phyloP scores from a whole-genome alignment of 106 monocot species.

The Agapanthus africanus region DNA sequence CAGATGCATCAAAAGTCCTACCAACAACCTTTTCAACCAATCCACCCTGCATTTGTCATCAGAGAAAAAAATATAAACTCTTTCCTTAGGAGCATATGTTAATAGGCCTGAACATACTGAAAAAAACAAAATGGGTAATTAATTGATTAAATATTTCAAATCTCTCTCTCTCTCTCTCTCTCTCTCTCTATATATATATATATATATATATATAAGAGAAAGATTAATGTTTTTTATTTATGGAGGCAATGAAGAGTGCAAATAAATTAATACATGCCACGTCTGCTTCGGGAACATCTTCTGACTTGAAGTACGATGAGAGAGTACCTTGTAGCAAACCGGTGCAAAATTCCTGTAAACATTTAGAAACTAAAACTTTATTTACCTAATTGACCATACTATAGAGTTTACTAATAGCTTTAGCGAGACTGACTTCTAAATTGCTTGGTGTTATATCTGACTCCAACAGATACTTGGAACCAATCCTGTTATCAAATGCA shows the following conservation, averaged over 20 bases:
- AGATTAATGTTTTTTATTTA: background rate
- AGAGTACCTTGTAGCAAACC: slow-evolving; percentile 50
- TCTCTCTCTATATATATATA: too few species aligned
- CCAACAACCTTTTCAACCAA: slow-evolving; percentile 80
- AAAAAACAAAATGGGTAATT: background rate
- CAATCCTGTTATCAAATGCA: slow-evolving; percentile 84
- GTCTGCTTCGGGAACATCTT: slow-evolving; percentile 47
- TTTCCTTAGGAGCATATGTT: background rate
- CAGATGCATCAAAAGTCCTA: slow-evolving; percentile 59
- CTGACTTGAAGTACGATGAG: slow-evolving; percentile 66
- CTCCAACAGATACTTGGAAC: slow-evolving; percentile 77
- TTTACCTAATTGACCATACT: slow-evolving; percentile 1
- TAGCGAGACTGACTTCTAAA: slow-evolving; percentile 45
- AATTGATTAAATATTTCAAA: background rate
- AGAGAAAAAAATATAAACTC: background rate
- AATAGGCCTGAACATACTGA: too few species aligned
- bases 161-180: too few species aligned
- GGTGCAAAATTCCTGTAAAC: slow-evolving; percentile 64
- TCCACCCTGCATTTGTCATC: slow-evolving; percentile 44
- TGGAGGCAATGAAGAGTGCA: background rate
- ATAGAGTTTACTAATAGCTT: background rate
- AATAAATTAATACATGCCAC: slow-evolving; percentile 26
- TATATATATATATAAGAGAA: too few species aligned
- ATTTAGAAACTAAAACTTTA: too few species aligned
- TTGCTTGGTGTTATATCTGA: slow-evolving; percentile 46